Percentiles rank a stretch among this genome's conserved stretches.
These are phyloP conservation scores for Macrocybe gigantea DNA, from an alignment of 768 basidiomycete genomes.

Conservation along the genomic window DNA sequence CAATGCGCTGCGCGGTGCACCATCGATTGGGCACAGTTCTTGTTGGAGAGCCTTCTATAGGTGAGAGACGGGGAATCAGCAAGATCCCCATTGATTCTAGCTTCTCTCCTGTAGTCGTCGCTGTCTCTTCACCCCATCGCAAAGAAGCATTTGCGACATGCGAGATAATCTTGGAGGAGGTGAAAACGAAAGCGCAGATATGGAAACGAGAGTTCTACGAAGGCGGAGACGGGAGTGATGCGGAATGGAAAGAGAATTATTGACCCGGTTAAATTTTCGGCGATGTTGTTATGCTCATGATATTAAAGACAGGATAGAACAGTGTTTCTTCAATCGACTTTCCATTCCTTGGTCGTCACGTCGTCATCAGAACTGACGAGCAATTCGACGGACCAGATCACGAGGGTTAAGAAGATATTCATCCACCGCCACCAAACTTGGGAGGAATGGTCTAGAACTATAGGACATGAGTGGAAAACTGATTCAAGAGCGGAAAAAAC, in stretches of 20 bases:
- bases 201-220: slow-evolving; percentile 92
- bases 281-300: neutral
- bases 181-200: slow-evolving; percentile 79
- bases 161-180: slow-evolving; percentile 79
- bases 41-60: slow-evolving; percentile 74
- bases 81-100: neutral
- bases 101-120: slow-evolving; percentile 45
- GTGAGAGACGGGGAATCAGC: slow-evolving; percentile 16
- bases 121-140: slow-evolving; percentile 79
- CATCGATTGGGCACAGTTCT: slow-evolving; percentile 77
- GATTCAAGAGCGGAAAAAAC: slow-evolving; percentile 21
- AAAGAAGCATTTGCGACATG: slow-evolving; percentile 76
- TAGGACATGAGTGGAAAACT: slow-evolving; percentile 1
- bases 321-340: slow-evolving; percentile 48
- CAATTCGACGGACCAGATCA: slow-evolving; percentile 80
- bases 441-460: slow-evolving; percentile 84
- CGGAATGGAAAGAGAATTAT: slow-evolving; percentile 67
- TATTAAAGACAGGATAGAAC: neutral
- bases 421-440: slow-evolving; percentile 94
- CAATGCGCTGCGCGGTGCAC: slow-evolving; percentile 58
- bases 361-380: slow-evolving; percentile 76
- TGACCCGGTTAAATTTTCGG: slow-evolving; percentile 12
- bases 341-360: slow-evolving; percentile 61
- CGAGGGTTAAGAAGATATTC: slow-evolving; percentile 81
- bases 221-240: slow-evolving; percentile 52